Base-by-base conservation (phyloP, 371 early-diverging fungal species). In the Apophysomyces trapeziformis region DNA sequence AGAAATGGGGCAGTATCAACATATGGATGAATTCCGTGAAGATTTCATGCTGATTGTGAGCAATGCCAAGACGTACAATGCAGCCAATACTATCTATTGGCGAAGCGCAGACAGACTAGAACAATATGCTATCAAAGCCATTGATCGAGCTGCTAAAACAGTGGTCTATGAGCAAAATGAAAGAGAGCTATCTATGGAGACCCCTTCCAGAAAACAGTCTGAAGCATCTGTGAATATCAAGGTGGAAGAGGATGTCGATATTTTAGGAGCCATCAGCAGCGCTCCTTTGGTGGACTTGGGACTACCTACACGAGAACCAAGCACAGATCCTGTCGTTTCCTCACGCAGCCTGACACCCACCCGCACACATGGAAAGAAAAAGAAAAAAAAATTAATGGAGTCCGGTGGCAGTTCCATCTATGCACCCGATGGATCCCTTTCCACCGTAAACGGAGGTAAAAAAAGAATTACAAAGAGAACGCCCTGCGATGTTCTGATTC, bases 51-150 rank as follows among this genome's bases (percentile, higher is more conserved):
- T 91, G n/a, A 87, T 94, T 7, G 78, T 85, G 45, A 80, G 73
- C 37, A 94, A 94, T 63, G 88, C 89, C 2, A 86, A 89, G 63
- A 79, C 84, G 1, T 94, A 93, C 70, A 94, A 94, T 66, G 80
- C 88, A n/a, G 82, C 83, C n/a, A 85, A 87, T 13, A 92, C 92
- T 0, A 78, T 90, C 8, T 93, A 92, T 60, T 89, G 83, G 82
- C 86, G 83, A 58, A 84, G 77, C 57, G 92, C 93, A 0, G 90
- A 90, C 36, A 85, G 86, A 65, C 61, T 93, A 4, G 78, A 82
- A 58, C 79, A 85, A 3, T 84, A 79, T 64, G 90, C 90, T 3
- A 60, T 71, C 4, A 81, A 80, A 38, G 72, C 87, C 4, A 86
- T 91, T 68, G 89, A 88, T 57, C 74, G 87, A 12, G 89, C 89